These are phyloP conservation scores for Ascochyta viciae-villosae DNA, from an alignment of 2,329 filamentous ascomycete genomes.

Conservation along the genomic window DNA sequence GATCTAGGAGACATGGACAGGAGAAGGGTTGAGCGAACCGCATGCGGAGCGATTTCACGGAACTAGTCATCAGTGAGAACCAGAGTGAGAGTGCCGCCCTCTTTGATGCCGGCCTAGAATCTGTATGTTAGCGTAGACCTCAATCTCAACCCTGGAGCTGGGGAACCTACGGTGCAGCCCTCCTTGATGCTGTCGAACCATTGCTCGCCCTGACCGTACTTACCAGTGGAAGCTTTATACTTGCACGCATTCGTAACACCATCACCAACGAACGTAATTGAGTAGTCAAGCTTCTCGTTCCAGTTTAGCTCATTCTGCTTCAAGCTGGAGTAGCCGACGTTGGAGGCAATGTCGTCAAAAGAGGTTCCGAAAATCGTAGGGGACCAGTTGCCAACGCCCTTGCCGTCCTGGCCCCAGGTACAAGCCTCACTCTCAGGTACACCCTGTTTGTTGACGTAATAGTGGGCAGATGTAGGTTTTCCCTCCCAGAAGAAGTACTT, in stretches of 20 bases:
- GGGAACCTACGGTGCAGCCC: conserved; percentile 79
- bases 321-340: conserved; percentile 77
- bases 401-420: conserved; percentile 71
- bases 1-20: conserved; percentile 11
- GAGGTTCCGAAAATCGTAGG: conserved; percentile 87
- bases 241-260: conserved; percentile 55
- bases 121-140: not conserved
- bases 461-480: conserved; percentile 83
- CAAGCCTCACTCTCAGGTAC: conserved; percentile 72
- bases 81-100: conserved; percentile 34
- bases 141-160: not conserved
- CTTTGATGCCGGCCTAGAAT: conserved; percentile 30
- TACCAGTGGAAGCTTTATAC: conserved; percentile 72
- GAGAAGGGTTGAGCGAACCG: not conserved
- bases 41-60: not conserved
- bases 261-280: conserved; percentile 77
- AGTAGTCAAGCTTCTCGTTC: conserved; percentile 73
- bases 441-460: conserved; percentile 92
- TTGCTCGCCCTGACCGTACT: conserved; percentile 63
- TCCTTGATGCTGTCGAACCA: conserved; percentile 52
- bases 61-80: conserved; percentile 38
- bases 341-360: conserved; percentile 57
- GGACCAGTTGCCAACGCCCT: conserved; percentile 78
- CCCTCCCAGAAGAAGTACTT: conserved; percentile 81
- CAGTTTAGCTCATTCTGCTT: conserved; percentile 83